Base-by-base conservation (phyloP, 805 yeast species). In the Pichia thaimueangensis region DNA sequence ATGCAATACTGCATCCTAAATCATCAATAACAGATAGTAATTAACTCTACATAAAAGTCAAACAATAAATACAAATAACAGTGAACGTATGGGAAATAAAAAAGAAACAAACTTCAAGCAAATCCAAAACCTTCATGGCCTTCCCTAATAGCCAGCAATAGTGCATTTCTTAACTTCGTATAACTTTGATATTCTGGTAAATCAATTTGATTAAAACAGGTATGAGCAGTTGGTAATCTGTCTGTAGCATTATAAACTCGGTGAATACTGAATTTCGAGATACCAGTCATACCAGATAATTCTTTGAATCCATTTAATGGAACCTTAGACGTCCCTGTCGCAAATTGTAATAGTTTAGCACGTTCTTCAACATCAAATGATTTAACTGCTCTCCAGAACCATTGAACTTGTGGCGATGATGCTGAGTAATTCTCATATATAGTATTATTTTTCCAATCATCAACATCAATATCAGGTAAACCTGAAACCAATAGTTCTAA, bases 341-440 rank as follows among this genome's bases (percentile, higher is more conserved):
- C 91, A 69, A 93, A 93, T 59, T 93, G 99, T 45, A 93, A 67
- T 50, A 93, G 66, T 58, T 88, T 89, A 8, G 98, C 99, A 37
- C 95, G 73, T 58, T 93, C 97, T 59, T 93, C 98, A 15, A 75
- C 76, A 55, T 87, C 96, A 64, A 93, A 93, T 1, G 97, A 86
- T 54, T 87, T 78, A 12, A 93, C 96, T 1, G 97, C 96, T 58
- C 97, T 73, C 99, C 99, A 93, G 65, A 93, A 93, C 86, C 97
- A 91, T 57, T 83, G 88, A 43, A 93, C 81, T 58, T 89, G 97
- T 24, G 86, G 79, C 2, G 95, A 85, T 2, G 85, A 73, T 1
- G 89, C 73, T 0, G 87, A 75, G 60, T 91, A 93, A 58, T 88
- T 91, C 37, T 76, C 82, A 63, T 93, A 83, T 1, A 67, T 70